phyloP scores from a whole-genome alignment of 2,329 filamentous ascomycete species.

The Aulographum hederae region DNA sequence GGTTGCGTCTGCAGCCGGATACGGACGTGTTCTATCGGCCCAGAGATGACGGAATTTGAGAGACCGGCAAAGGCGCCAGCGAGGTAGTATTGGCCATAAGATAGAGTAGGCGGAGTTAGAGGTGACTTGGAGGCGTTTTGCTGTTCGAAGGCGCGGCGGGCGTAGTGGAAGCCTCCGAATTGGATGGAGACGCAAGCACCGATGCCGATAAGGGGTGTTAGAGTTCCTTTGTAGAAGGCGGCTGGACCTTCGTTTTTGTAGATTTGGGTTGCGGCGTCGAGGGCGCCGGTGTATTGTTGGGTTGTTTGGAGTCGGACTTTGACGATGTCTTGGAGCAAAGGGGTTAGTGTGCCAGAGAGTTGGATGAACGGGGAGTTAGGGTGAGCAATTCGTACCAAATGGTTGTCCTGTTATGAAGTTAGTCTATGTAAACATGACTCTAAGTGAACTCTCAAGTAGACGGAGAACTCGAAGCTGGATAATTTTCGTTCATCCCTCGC shows the following conservation, averaged over 20 bases:
- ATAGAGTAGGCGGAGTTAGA: constrained; percentile 31
- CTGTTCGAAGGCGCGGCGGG: constrained; percentile 68
- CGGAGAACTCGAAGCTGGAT: too few relatives aligned
- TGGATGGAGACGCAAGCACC: constrained; percentile 95
- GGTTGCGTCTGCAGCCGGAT: constrained; percentile 94
- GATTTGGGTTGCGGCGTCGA: constrained; percentile 61
- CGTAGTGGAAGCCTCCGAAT: constrained; percentile 92
- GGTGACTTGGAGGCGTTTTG: constrained; percentile 37
- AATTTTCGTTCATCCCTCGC: too few relatives aligned
- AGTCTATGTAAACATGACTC: too few relatives aligned
- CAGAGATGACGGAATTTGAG: constrained; percentile 73
- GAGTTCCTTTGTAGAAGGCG: constrained; percentile 95
- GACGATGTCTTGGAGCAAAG: constrained; percentile 53
- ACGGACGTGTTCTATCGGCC: constrained; percentile 90
- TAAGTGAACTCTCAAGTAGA: too few relatives aligned
- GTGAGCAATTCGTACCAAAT: constrained; percentile 40
- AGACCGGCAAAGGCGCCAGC: constrained; percentile 85
- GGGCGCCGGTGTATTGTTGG: constrained; percentile 59
- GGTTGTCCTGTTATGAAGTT: constrained; percentile 34
- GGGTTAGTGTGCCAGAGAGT: constrained; percentile 9
- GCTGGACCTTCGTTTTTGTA: constrained; percentile 71
- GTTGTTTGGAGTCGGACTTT: constrained; percentile 94
- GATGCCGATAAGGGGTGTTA: constrained; percentile 88
- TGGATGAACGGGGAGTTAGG: constrained; percentile 1
- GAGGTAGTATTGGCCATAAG: constrained; percentile 74